A percentile compares a stretch with the other conserved stretches of the same genome.
Evolutionary conservation across 179 eudicot genomes (phyloP).

Genomic region (Pouteria campechiana): DNA sequence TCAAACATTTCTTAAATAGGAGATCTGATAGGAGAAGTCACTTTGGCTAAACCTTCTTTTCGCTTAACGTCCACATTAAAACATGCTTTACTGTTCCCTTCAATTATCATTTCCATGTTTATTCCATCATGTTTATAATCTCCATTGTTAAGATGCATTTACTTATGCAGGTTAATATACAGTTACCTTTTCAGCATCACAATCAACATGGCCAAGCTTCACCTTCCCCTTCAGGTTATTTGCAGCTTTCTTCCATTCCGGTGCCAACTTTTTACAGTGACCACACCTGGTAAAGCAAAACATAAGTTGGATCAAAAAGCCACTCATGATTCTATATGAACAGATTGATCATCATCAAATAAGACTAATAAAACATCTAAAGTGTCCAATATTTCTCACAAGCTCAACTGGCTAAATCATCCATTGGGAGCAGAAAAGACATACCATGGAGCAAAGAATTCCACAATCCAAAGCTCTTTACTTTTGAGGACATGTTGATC

Average conservation of each 20-base stretch:
- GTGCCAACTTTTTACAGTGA: constrained; percentile 97
- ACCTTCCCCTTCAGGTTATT: constrained; percentile 87
- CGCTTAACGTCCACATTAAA: no score
- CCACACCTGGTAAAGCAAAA: constrained; percentile 58
- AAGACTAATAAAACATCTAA: no score
- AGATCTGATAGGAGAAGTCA: no score
- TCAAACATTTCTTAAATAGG: no score
- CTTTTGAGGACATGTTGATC: constrained; percentile 82
- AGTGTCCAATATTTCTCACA: no score
- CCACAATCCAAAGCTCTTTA: constrained; percentile 93
- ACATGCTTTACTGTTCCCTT: no score
- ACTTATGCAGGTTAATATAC: neutral
- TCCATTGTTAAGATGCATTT: neutral
- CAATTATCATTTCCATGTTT: no score
- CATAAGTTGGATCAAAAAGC: neutral
- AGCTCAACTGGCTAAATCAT: neutral
- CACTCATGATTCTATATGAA: neutral
- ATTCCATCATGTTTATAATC: no score
- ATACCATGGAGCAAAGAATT: constrained; percentile 99
- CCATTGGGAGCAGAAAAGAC: constrained; percentile 6
- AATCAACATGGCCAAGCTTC: constrained; percentile 90
- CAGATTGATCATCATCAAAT: neutral
- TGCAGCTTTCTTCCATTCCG: constrained; percentile 98
- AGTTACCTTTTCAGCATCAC: constrained; percentile 87
- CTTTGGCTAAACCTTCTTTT: no score